Evolutionary conservation across 495 filamentous ascomycete genomes (phyloP), one percentile per base, ranked within the genome.

Genomic region (Penicillium ochrochloron): DNA sequence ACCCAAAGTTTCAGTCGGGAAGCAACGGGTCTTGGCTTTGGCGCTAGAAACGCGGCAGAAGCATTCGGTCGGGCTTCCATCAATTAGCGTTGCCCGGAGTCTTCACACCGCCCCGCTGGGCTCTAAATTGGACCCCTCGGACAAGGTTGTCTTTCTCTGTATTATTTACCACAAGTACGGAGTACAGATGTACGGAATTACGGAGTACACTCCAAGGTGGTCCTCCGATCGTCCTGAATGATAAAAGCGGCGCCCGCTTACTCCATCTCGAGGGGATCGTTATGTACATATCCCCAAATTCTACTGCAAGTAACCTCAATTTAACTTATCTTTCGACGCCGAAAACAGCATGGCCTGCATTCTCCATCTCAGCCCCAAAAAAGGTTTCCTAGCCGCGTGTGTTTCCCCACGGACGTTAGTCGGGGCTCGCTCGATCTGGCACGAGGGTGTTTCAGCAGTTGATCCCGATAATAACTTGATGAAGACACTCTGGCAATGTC

Each of bases 11-110:
- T 65, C 42, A 61, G 51, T 66, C 62, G 64, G 66, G 57, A 70
- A 39, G 55, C 69, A 70, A 66, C 61, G 64, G 59, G 64, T 73
- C 73, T 77, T 75, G 66, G 73, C 69, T 72, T 70, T 46, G 70
- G 62, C 75, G 70, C 75, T 77, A 77, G 73, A 77, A 77, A 61
- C 65, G 67, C 68, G 64, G 65, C 68, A 75, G 71, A 77, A 76
- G 70, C 66, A 67, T 70, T 67, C 57, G 58, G 66, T 41, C 61
- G 39, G 51, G 21, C 61, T 67, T 67, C 52, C 54, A 64, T 65
- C 65, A 64, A 61, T 67, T 70, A 70, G 67, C 67, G 67, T 60
- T 54, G 41, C 21, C 41, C 41, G 62, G 39, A 65, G 46, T 65
- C 53, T 53, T 59, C 54, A 61, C 63, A 61, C 67, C 59, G 67